Percentiles rank a stretch among this genome's conserved stretches.
Evolutionary conservation across 257 asterid genomes (phyloP).

Genomic region (Solanum sitiens): DNA sequence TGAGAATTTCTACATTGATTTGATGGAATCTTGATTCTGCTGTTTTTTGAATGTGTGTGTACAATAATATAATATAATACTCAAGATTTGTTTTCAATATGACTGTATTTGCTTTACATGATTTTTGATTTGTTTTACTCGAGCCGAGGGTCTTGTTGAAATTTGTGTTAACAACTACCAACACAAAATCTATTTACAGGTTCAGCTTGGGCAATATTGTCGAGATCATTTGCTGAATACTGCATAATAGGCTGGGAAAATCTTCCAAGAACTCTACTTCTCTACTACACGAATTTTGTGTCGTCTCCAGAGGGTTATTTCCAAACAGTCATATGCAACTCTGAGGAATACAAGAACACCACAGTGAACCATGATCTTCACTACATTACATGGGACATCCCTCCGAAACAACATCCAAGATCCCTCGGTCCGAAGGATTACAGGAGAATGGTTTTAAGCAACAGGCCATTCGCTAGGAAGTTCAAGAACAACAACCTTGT

Average conservation of each 20-base stretch:
- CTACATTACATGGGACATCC: constrained; percentile 75
- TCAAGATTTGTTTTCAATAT: neutral
- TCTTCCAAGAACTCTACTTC: constrained; percentile 75
- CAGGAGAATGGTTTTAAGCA: constrained; percentile 52
- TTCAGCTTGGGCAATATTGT: constrained; percentile 80
- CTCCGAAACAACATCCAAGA: constrained; percentile 81
- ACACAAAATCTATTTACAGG: constrained; percentile 25
- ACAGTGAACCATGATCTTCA: constrained; percentile 78
- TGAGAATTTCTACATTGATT: neutral
- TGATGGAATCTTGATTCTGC: neutral
- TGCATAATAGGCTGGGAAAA: constrained; percentile 72
- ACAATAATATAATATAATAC: neutral
- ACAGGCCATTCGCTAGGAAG: constrained; percentile 73
- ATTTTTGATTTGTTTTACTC: neutral
- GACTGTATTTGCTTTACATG: neutral
- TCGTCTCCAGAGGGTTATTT: constrained; percentile 86
- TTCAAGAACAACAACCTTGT: constrained; percentile 66
- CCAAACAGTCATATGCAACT: constrained; percentile 74
- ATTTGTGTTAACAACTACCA: neutral
- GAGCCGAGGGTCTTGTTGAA: neutral
- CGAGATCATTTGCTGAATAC: constrained; percentile 76
- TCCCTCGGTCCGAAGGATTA: constrained; percentile 66
- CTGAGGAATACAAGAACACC: constrained; percentile 48
- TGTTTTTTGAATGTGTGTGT: neutral
- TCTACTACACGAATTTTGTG: constrained; percentile 79